A percentile compares a stretch with the other conserved stretches of the same genome.
Evolutionary conservation across 495 filamentous ascomycete species (phyloP).

Genomic region (Talaromyces adpressus): DNA sequence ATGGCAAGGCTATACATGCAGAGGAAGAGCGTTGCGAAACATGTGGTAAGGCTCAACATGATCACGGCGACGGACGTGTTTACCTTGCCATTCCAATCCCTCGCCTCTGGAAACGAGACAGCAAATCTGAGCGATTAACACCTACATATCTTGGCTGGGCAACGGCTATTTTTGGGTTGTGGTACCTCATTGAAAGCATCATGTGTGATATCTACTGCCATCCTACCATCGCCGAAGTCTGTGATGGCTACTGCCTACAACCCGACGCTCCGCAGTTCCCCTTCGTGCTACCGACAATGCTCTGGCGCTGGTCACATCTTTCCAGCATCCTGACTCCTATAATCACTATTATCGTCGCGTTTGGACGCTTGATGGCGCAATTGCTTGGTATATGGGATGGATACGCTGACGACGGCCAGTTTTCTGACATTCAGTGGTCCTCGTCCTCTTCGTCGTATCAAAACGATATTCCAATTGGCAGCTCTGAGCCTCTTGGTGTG

Average conservation of each 20-base stretch:
- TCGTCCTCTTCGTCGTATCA: not conserved
- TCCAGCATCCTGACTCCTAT: slow-evolving; percentile 24
- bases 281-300: slow-evolving; percentile 39
- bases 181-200: slow-evolving; percentile 52
- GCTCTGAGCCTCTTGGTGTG: not conserved
- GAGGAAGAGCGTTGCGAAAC: slow-evolving; percentile 18
- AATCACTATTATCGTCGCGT: slow-evolving; percentile 23
- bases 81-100: slow-evolving; percentile 49
- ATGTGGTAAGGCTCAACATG: slow-evolving; percentile 14
- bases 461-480: not conserved
- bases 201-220: slow-evolving; percentile 60
- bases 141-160: slow-evolving; percentile 53
- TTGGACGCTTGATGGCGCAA: slow-evolving; percentile 27
- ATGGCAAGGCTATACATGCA: slow-evolving; percentile 18
- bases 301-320: slow-evolving; percentile 38
- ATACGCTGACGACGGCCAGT: slow-evolving; percentile 29
- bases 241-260: slow-evolving; percentile 38
- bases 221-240: slow-evolving; percentile 38
- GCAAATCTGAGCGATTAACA: slow-evolving; percentile 30
- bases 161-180: slow-evolving; percentile 37
- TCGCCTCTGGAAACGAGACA: slow-evolving; percentile 44
- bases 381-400: slow-evolving; percentile 37
- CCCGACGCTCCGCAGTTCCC: slow-evolving; percentile 40
- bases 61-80: slow-evolving; percentile 17
- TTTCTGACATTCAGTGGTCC: not conserved